Evolutionary conservation across 2,329 filamentous ascomycete species (phyloP).

Genomic region (Didymella segeticola): DNA sequence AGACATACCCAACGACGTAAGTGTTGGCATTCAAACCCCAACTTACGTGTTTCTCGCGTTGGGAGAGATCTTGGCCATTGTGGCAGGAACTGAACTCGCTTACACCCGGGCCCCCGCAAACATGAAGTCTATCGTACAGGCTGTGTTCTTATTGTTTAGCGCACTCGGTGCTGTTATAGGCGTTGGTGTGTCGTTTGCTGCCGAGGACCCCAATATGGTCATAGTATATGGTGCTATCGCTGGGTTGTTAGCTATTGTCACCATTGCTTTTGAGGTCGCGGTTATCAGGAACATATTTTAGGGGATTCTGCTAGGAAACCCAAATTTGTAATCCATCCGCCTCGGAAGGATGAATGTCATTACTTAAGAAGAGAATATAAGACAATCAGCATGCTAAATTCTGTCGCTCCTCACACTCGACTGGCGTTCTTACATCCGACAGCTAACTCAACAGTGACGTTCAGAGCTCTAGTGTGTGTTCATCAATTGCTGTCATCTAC

Average conservation of each 20-base stretch:
- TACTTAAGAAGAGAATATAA: no score
- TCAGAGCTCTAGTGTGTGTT: no score
- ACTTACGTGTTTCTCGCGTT: slow-evolving; percentile 45
- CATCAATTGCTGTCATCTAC: no score
- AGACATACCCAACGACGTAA: slow-evolving; percentile 42
- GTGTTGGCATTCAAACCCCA: slow-evolving; percentile 46
- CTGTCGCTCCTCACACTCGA: no score
- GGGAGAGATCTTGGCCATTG: slow-evolving; percentile 50
- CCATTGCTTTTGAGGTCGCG: background rate
- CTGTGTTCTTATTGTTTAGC: slow-evolving; percentile 25
- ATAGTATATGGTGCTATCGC: slow-evolving; percentile 18
- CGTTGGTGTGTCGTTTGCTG: slow-evolving; percentile 24
- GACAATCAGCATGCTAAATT: no score
- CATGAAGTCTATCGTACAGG: slow-evolving; percentile 43
- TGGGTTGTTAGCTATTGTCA: slow-evolving; percentile 1
- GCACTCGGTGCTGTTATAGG: slow-evolving; percentile 27
- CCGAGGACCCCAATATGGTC: slow-evolving; percentile 22
- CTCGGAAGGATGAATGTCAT: no score
- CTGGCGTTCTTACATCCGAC: no score
- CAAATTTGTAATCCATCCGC: no score
- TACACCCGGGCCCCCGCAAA: slow-evolving; percentile 49
- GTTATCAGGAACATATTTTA: no score
- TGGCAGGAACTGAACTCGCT: slow-evolving; percentile 49
- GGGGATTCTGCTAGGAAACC: no score
- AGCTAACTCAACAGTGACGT: no score